Base-by-base conservation (phyloP, 352 stramenopile genomes). In the Phytophthora pluvialis region DNA sequence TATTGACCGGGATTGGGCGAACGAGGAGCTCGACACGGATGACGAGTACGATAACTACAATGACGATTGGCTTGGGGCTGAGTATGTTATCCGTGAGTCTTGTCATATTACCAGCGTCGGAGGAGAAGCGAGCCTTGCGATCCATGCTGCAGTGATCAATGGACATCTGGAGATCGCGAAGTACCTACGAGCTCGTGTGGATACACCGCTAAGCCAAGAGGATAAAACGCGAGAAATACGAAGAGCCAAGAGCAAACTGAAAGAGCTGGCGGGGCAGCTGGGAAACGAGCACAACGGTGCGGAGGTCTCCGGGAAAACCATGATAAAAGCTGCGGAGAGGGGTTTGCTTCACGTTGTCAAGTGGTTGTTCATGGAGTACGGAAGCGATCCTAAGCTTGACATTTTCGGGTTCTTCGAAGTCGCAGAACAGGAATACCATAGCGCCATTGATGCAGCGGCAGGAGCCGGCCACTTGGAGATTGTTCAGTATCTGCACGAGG, bases 111-210 rank as follows among this genome's bases (percentile, higher is more conserved):
- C 33, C 33, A 39, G 0, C 12, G 10, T 21, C 1, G 45, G 45
- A 1, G 60, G 52, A 38, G 60, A 54, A 42, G 47, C 47, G 28
- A 54, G 29, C 16, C 15, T 54, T 4, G n/a, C 47, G 6, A 60
- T 49, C 38, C 43, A 35, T 8, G 7, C 13, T 36, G 43, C 43
- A 21, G 43, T 21, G 9, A n/a, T 50, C 4, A 50, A 35, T 21
- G 43, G 43, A 32, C 43, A 50, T 12, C 12, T 50, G 25, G 43
- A 50, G 21, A 13, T 50, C 21, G 25, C 26, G 5, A 50, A 50
- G 12, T 50, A 47, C 12, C 21, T 47, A 16, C 39, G 39, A 21
- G 36, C 36, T 3, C 36, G 13, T 21, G 21, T 21, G n/a, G n/a
- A n/a, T n/a, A n/a, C n/a, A n/a, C n/a, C n/a, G 21, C 21, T 21